Evolutionary conservation across 208 protist species (phyloP).

Genomic region (Crithidia sp.): DNA sequence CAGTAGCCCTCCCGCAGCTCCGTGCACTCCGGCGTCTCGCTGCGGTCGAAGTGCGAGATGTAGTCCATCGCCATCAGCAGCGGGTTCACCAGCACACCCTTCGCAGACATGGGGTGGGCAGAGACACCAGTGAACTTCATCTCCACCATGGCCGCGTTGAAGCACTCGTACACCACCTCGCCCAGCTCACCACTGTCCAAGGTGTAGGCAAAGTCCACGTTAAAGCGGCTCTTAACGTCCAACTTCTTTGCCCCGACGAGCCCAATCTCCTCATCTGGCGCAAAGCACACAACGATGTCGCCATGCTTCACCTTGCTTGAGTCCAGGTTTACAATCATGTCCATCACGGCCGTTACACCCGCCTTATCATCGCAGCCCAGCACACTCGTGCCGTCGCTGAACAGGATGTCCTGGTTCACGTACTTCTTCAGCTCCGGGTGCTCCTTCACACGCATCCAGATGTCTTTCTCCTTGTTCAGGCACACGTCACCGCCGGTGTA

Average conservation of each 20-base stretch:
- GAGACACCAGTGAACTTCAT: slow-evolving; percentile 77
- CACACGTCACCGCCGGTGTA: slow-evolving; percentile 81
- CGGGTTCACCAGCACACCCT: slow-evolving; percentile 88
- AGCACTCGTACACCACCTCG: slow-evolving; percentile 88
- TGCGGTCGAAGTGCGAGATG: slow-evolving; percentile 67
- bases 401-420: slow-evolving; percentile 81
- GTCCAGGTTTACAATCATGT: slow-evolving; percentile 75
- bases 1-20: slow-evolving; percentile 81
- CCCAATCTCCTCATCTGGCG: slow-evolving; percentile 89
- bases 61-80: slow-evolving; percentile 84
- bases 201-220: slow-evolving; percentile 87
- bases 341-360: slow-evolving; percentile 74
- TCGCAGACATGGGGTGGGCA: slow-evolving; percentile 88
- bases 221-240: slow-evolving; percentile 72
- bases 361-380: slow-evolving; percentile 90
- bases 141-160: slow-evolving; percentile 70
- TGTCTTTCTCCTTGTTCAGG: slow-evolving; percentile 74
- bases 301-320: slow-evolving; percentile 55
- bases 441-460: slow-evolving; percentile 64
- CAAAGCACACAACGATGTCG: slow-evolving; percentile 82
- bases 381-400: slow-evolving; percentile 89
- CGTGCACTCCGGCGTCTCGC: slow-evolving; percentile 81
- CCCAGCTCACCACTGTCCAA: slow-evolving; percentile 87
- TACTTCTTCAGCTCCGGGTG: slow-evolving; percentile 81
- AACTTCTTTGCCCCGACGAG: slow-evolving; percentile 83